These are phyloP conservation scores for Xerophyta viscosa DNA, from an alignment of 106 monocot genomes.

Conservation along the genomic window DNA sequence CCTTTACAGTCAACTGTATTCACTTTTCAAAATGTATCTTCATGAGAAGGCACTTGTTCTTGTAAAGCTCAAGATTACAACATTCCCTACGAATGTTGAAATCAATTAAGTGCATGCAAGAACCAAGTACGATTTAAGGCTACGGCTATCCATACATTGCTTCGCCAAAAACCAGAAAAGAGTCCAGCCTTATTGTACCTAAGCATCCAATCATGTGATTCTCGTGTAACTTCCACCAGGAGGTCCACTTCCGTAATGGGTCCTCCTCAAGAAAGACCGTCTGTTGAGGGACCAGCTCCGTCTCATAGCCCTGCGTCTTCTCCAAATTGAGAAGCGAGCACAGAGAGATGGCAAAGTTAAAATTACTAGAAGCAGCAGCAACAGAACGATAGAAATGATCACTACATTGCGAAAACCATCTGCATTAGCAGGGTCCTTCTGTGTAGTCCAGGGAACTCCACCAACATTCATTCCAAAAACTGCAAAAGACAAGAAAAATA, in stretches of 20 bases:
- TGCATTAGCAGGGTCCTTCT: conserved; percentile 38
- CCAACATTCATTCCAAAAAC: conserved; percentile 99
- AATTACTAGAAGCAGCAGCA: conserved; percentile 53
- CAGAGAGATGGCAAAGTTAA: conserved; percentile 64
- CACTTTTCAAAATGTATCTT: too few relatives aligned
- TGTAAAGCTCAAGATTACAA: too few relatives aligned
- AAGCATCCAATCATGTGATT: background rate
- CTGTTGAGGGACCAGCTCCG: conserved; percentile 53
- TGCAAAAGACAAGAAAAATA: too few relatives aligned
- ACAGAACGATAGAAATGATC: conserved; percentile 50
- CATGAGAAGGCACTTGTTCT: too few relatives aligned
- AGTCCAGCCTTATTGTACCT: too few relatives aligned
- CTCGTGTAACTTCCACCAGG: conserved; percentile 16
- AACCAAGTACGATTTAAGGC: too few relatives aligned
- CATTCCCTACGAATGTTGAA: too few relatives aligned
- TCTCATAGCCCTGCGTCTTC: conserved; percentile 23
- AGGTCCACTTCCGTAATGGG: conserved; percentile 4
- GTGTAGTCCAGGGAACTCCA: conserved; percentile 92
- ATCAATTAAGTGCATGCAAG: too few relatives aligned
- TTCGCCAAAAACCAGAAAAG: too few relatives aligned
- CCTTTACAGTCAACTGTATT: too few relatives aligned
- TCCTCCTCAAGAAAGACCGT: conserved; percentile 38
- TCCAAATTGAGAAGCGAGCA: conserved; percentile 43
- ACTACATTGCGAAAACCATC: conserved; percentile 82
- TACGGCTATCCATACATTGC: too few relatives aligned